Evolutionary conservation across 805 yeast species (phyloP), one percentile per base, ranked within the genome.

Genomic region (Brettanomyces anomalus): DNA sequence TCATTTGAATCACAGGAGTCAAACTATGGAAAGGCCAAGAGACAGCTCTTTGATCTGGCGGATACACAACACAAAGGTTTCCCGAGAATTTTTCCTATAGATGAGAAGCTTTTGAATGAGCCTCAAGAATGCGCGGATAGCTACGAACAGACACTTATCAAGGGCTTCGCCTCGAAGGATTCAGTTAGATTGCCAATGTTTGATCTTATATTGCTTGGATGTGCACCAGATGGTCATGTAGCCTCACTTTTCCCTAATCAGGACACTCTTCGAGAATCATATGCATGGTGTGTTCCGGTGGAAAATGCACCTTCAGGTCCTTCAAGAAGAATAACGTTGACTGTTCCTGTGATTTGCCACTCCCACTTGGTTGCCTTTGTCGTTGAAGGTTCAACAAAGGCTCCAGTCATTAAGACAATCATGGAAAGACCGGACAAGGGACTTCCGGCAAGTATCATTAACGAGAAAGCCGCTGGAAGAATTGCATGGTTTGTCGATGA

Each of bases 161-260:
- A 76, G 56, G 93, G 90, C 42, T 93, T 93, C 67, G 98, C 98
- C 10, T 88, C 85, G 42, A 90, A 94, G 60, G 97, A 93, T 63
- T 82, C 95, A 15, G 98, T 93, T 44, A 88, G 89, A 65, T 72
- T 90, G 48, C 98, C 98, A 46, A 80, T 86, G 77, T 90, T 93
- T 66, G 97, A 93, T 62, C 67, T 93, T 42, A 75, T 93, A 48
- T 68, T 93, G 50, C 71, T 93, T 46, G 98, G 98, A 20, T 90
- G 97, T 70, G 98, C 98, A 1, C 97, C 97, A 3, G 98, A 90
- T 62, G 98, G 98, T 18, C 98, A 90, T 62, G 85, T 87, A 57
- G 96, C 96, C 41, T 87, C 95, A n/a, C 73, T 90, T 43, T 90
- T 90, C 70, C 98, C 98, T 18, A 82, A 83, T 58, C 93, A 85